phyloP scores from a whole-genome alignment of 495 filamentous ascomycete species.

The Penicillium turbatum region DNA sequence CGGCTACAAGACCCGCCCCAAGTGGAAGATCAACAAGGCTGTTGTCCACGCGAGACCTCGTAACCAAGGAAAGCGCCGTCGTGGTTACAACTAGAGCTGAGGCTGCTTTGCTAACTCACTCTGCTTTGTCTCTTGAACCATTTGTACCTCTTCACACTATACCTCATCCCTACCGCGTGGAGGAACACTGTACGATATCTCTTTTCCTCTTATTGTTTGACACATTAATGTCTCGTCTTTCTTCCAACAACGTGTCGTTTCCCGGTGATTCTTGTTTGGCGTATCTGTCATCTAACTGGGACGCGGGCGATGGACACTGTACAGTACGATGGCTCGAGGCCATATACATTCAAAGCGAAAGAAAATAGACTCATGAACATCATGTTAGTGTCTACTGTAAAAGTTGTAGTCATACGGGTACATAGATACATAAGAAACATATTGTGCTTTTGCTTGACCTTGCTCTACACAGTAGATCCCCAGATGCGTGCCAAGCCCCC shows the following conservation, averaged over 20 bases:
- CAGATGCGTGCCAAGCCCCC: slow-evolving; percentile 18
- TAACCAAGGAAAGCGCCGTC: slow-evolving; percentile 68
- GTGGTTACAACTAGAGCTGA: slow-evolving; percentile 40
- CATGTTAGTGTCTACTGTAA: neutral
- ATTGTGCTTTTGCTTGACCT: neutral
- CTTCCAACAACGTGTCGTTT: slow-evolving; percentile 7
- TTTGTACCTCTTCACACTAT: slow-evolving; percentile 15
- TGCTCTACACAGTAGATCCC: neutral
- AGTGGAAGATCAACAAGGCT: slow-evolving; percentile 73
- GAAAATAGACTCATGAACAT: slow-evolving; percentile 1
- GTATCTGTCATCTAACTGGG: slow-evolving; percentile 15
- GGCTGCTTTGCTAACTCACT: slow-evolving; percentile 1
- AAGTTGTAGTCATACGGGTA: neutral
- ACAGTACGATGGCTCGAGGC: slow-evolving; percentile 23
- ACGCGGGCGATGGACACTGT: slow-evolving; percentile 16
- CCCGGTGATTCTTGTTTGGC: slow-evolving; percentile 13
- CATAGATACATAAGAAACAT: neutral
- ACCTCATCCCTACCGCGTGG: slow-evolving; percentile 11
- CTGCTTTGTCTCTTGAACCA: slow-evolving; percentile 13
- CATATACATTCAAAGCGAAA: slow-evolving; percentile 13
- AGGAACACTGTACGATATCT: slow-evolving; percentile 29
- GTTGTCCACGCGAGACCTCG: slow-evolving; percentile 70
- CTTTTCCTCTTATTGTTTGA: slow-evolving; percentile 6
- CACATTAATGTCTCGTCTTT: slow-evolving; percentile 13
- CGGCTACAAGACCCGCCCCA: slow-evolving; percentile 89